These are phyloP conservation scores for Sclerotinia sclerotiorum DNA, from an alignment of 2,329 filamentous ascomycete species.

Conservation along the genomic window DNA sequence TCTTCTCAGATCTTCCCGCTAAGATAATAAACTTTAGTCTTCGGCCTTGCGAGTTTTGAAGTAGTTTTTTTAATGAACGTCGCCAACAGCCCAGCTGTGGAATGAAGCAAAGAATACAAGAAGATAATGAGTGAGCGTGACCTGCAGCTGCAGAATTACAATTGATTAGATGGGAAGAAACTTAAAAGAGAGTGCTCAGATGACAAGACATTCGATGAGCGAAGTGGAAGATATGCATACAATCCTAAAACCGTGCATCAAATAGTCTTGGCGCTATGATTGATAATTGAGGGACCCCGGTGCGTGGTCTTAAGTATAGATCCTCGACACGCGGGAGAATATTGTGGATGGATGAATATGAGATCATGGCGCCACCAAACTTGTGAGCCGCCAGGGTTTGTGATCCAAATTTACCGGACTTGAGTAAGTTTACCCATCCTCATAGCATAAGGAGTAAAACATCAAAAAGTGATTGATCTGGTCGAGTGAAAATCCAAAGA, in stretches of 20 bases:
- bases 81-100: constrained; percentile 38
- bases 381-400: constrained; percentile 22
- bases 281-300: constrained; percentile 28
- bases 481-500: neutral
- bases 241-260: constrained; percentile 32
- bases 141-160: constrained; percentile 36
- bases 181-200: constrained; percentile 27
- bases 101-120: constrained; percentile 31
- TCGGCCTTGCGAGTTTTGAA: neutral
- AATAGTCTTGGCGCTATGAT: constrained; percentile 31
- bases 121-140: constrained; percentile 33
- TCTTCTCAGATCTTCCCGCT: neutral
- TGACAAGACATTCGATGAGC: constrained; percentile 23
- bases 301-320: constrained; percentile 27
- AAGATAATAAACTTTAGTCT: neutral
- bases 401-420: neutral
- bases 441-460: neutral
- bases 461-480: neutral
- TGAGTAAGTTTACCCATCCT: neutral
- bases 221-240: constrained; percentile 29
- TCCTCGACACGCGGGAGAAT: constrained; percentile 24
- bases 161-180: constrained; percentile 27
- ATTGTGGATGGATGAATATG: constrained; percentile 28
- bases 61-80: constrained; percentile 27
- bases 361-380: constrained; percentile 29